Base-by-base conservation (phyloP, 108 stramenopile genomes). In the Parietichytrium sp. region DNA sequence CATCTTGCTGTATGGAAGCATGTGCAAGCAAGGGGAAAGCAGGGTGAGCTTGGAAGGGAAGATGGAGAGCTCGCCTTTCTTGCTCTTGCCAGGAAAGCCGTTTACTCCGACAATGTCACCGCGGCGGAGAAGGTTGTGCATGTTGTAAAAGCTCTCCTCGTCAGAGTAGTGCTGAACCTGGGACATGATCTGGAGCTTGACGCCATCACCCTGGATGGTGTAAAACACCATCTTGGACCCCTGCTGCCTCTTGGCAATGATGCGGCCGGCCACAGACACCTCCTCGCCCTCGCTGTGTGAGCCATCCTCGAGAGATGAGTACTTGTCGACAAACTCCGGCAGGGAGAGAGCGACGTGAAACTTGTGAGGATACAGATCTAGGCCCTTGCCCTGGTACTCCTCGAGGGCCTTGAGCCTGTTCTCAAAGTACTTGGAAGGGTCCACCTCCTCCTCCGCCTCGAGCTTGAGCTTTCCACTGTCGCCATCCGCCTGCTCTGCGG, bases 301-400 rank as follows among this genome's bases (percentile, higher is more conserved):
- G 29, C 94, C 96, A 15, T 87, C 87, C 13, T 92, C 94, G 27
- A 92, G 87, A 80, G 88, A 48, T 29, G 87, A 85, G 87, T 87
- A 98, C 80, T 91, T 90, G 31, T 84, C 84, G 31, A 87, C 88
- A 80, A 92, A 98, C 78, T 96, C 97, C 15, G 96, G 95, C 61
- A 98, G 81, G 52, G 94, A 90, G 61, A 88, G 91, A 61, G 92
- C 90, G 0, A 94, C 94, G 53, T 92, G 87, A 84, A 98, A 99
- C 92, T 99, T 99, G 94, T 99, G 96, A 2, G 98, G 98, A 84
- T 96, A 99, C n/a, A 96, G 93, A 84, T 92, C 95, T 51, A 55
- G 80, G 8, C 96, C 98, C 10, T 91, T 85, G 84, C 85, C 87
- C 82, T 97, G 91, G 82, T 97, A 85, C 55, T 89, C 88, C 26